phyloP scores from a whole-genome alignment of 2,329 filamentous ascomycete species.

The Escovopsis sp. region DNA sequence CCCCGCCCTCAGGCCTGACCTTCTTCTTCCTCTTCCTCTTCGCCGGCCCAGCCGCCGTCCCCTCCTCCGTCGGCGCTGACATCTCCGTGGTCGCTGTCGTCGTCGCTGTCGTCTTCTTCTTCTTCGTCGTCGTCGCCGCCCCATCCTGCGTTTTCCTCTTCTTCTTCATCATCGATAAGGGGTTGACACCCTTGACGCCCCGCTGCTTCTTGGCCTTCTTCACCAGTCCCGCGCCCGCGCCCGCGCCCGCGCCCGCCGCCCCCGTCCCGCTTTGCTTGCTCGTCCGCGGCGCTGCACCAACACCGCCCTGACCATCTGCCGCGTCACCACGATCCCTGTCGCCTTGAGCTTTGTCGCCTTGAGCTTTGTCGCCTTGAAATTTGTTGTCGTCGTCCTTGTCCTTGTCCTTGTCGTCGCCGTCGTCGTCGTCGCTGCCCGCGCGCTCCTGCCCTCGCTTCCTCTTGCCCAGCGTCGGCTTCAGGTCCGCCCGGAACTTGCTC shows the following conservation, averaged over 20 bases:
- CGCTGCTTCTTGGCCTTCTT: conserved; percentile 17
- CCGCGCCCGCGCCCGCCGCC: conserved; percentile 9
- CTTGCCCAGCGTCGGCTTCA: conserved; percentile 37
- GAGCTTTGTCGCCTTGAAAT: conserved; percentile 16
- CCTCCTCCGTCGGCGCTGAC: conserved; percentile 12
- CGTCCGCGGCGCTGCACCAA: too few species aligned
- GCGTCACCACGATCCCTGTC: too few species aligned
- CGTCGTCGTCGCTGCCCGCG: conserved; percentile 13
- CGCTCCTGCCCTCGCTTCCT: conserved; percentile 34
- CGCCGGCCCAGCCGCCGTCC: conserved; percentile 10
- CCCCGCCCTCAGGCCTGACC: conserved; percentile 11
- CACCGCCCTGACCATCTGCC: too few species aligned
- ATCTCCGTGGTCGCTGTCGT: conserved; percentile 9
- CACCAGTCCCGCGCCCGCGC: conserved; percentile 11
- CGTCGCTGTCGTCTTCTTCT: conserved; percentile 36
- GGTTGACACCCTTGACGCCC: conserved; percentile 56
- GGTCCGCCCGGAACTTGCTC: conserved; percentile 56
- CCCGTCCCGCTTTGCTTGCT: conserved; percentile 9
- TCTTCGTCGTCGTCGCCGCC: conserved; percentile 8
- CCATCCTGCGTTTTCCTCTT: conserved; percentile 40
- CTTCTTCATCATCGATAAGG: conserved; percentile 52
- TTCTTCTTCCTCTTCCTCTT: conserved; percentile 19
- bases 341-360: too few species aligned
- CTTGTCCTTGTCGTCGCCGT: conserved; percentile 20
- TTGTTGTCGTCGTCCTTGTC: neutral